Conservation (phyloP, 2,329 filamentous ascomycete genomes). For the Sphaceloma murrayae region DNA sequence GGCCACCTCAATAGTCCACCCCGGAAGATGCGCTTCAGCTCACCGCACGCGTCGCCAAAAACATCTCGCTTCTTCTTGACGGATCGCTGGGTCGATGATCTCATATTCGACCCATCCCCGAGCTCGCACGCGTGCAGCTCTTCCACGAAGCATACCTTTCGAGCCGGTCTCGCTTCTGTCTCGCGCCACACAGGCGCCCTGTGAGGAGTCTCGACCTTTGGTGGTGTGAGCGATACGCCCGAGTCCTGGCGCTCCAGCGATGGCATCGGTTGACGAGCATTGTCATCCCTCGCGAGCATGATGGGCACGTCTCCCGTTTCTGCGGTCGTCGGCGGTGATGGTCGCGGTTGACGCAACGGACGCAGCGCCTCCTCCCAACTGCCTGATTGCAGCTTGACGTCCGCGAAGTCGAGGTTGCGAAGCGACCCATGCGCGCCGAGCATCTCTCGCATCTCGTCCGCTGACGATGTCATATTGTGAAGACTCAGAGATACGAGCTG, state of each 20-base stretch:
- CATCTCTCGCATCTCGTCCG: slow-evolving; percentile 36
- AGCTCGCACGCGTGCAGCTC: slow-evolving; percentile 6
- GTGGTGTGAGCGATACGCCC: slow-evolving; percentile 1
- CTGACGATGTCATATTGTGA: slow-evolving; percentile 60
- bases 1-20: slow-evolving; percentile 14
- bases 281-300: slow-evolving; percentile 15
- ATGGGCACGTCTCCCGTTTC: slow-evolving; percentile 18
- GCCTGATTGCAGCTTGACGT: slow-evolving; percentile 59
- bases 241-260: slow-evolving; percentile 4
- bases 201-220: not conserved
- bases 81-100: slow-evolving; percentile 1
- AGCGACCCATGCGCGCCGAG: slow-evolving; percentile 60
- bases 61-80: slow-evolving; percentile 12
- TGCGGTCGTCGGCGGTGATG: not conserved
- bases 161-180: not conserved
- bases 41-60: slow-evolving; percentile 11
- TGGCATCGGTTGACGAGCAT: slow-evolving; percentile 10
- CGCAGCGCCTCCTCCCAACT: slow-evolving; percentile 77
- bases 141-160: slow-evolving; percentile 13
- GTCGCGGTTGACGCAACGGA: slow-evolving; percentile 43
- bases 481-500: slow-evolving; percentile 59
- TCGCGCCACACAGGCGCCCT: not conserved
- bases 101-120: not conserved
- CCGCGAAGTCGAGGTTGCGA: slow-evolving; percentile 70
- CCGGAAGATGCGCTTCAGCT: slow-evolving; percentile 13